Evolutionary conservation across 163 green algal genomes (phyloP).

Genomic region (Scenedesmus sp.): DNA sequence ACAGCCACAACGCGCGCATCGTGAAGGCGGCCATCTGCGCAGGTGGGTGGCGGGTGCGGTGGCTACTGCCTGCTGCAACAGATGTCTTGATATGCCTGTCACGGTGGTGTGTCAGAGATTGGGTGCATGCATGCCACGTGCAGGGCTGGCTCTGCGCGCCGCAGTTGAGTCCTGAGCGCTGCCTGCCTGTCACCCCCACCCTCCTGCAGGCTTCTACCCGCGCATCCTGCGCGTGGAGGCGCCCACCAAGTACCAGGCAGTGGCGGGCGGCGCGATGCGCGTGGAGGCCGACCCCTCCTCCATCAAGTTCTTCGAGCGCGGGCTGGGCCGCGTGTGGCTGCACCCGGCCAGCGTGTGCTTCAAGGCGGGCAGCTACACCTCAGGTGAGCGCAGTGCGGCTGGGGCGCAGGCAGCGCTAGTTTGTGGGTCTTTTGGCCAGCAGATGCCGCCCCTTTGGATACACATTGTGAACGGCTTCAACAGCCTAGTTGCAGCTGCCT

Average conservation of each 20-base stretch:
- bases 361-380: conserved; percentile 81
- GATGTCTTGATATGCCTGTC: neutral
- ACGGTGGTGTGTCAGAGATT: neutral
- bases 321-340: conserved; percentile 90
- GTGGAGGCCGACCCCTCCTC: conserved; percentile 72
- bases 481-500: neutral
- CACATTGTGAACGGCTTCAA: no score
- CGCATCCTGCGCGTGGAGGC: conserved; percentile 92
- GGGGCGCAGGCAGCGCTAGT: no score
- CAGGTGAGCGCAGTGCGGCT: neutral
- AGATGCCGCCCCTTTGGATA: neutral
- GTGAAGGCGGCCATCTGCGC: conserved; percentile 88
- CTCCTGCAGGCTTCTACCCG: conserved; percentile 92
- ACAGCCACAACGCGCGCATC: conserved; percentile 77
- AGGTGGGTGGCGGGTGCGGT: neutral
- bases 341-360: conserved; percentile 94
- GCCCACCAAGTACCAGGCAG: conserved; percentile 79
- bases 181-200: neutral
- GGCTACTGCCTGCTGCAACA: neutral
- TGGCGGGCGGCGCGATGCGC: conserved; percentile 81
- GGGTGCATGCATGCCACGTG: no score
- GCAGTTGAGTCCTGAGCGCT: no score
- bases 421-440: neutral
- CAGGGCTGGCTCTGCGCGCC: no score
- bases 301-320: conserved; percentile 84